Evolutionary conservation across 257 asterid genomes (phyloP).

Genomic region (Eustoma russellianum): DNA sequence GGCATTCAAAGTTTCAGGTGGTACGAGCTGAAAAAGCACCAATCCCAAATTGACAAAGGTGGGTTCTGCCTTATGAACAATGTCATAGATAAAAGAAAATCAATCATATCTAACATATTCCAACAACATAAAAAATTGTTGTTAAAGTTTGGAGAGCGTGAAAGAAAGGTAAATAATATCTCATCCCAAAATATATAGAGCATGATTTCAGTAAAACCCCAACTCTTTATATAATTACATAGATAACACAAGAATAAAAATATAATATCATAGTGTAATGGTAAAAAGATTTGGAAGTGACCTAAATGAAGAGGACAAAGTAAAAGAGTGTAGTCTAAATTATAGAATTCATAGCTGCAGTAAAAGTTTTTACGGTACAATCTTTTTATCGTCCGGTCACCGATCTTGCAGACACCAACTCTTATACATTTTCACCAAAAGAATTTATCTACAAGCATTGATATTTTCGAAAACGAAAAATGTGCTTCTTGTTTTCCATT

Average conservation of each 20-base stretch:
- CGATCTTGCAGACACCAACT: constrained; percentile 13
- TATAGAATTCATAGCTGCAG: background rate
- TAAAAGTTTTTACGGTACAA: constrained; percentile 17
- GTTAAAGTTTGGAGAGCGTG: too few relatives aligned
- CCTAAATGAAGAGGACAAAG: constrained; percentile 7
- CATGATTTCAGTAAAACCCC: too few relatives aligned
- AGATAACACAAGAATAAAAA: too few relatives aligned
- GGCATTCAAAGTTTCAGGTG: constrained; percentile 16
- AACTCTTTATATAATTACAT: too few relatives aligned
- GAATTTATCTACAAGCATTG: background rate
- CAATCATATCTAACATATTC: too few relatives aligned
- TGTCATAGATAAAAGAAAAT: constrained; percentile 12
- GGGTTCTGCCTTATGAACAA: background rate
- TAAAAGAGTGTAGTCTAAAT: background rate
- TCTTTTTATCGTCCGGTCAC: constrained; percentile 17
- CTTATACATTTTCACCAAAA: constrained; percentile 3
- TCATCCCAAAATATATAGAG: too few relatives aligned
- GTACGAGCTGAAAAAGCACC: constrained; percentile 3
- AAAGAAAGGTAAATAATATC: too few relatives aligned
- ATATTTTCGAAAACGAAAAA: too few relatives aligned
- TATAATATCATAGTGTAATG: too few relatives aligned
- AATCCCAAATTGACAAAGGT: constrained; percentile 11
- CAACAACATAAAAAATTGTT: too few relatives aligned
- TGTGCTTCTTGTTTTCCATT: too few relatives aligned
- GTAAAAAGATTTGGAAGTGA: too few relatives aligned